phyloP scores from a whole-genome alignment of 176 grass and related monocot species.

The Alloteropsis semialata region DNA sequence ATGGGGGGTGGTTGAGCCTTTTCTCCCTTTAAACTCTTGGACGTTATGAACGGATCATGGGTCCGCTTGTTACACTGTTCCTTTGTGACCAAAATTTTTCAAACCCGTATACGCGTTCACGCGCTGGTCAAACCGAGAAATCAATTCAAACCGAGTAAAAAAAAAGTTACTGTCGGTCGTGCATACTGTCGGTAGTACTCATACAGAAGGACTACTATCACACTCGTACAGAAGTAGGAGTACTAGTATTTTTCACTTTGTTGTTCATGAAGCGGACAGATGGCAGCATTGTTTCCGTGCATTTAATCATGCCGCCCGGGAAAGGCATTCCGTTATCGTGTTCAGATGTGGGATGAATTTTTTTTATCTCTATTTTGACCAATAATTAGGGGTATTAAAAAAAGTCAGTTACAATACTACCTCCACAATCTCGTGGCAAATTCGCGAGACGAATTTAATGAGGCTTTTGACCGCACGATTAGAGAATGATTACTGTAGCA shows the following conservation, averaged over 20 bases:
- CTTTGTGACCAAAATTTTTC: neutral
- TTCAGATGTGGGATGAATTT: too few species aligned
- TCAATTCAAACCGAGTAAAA: neutral
- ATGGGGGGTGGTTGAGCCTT: constrained; percentile 11
- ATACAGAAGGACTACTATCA: neutral
- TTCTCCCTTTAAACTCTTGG: neutral
- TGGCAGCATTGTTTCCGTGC: neutral
- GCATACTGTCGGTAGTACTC: neutral
- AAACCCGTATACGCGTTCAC: neutral
- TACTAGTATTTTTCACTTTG: neutral
- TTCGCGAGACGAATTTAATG: too few species aligned
- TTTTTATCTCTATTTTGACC: too few species aligned
- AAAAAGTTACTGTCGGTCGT: neutral
- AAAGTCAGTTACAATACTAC: too few species aligned
- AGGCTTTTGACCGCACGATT: too few species aligned
- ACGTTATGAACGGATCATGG: constrained; percentile 1
- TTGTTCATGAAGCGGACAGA: neutral
- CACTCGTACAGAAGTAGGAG: neutral
- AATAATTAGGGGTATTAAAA: too few species aligned
- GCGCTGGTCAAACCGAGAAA: neutral
- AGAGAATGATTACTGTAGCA: too few species aligned
- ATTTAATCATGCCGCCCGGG: neutral
- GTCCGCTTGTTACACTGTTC: neutral
- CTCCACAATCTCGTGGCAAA: too few species aligned
- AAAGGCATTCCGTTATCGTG: neutral